A percentile compares a stretch with the other conserved stretches of the same genome.
These are phyloP conservation scores for Amorphotheca resinae DNA, from an alignment of 495 filamentous ascomycete species.

Conservation along the genomic window DNA sequence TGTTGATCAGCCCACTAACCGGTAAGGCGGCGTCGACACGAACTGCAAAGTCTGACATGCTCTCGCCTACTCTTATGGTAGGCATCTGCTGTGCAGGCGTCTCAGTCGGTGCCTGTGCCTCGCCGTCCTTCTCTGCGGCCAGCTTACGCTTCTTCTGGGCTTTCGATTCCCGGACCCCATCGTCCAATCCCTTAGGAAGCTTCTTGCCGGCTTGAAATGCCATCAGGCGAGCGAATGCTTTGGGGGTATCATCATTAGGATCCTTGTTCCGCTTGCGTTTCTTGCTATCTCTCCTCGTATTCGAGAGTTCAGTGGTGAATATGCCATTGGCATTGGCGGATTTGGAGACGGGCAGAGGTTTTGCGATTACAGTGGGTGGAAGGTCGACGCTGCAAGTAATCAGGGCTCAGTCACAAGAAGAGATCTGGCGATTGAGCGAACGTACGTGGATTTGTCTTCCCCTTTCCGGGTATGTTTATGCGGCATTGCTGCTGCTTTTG, in stretches of 20 bases:
- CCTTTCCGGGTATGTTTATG: conserved; percentile 67
- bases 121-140: conserved; percentile 1
- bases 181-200: conserved; percentile 53
- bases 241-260: conserved; percentile 65
- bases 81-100: conserved; percentile 27
- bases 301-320: conserved; percentile 18
- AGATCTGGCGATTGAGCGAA: not conserved
- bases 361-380: conserved; percentile 57
- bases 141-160: conserved; percentile 34
- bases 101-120: conserved; percentile 13
- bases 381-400: conserved; percentile 50
- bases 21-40: conserved; percentile 82
- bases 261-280: conserved; percentile 36
- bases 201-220: conserved; percentile 46
- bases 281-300: conserved; percentile 17
- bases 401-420: not conserved
- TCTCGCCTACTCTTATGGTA: conserved; percentile 71
- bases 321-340: conserved; percentile 16
- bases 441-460: conserved; percentile 27
- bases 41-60: conserved; percentile 66
- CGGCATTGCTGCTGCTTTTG: conserved; percentile 58
- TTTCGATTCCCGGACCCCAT: conserved; percentile 36
- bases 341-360: conserved; percentile 49
- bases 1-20: conserved; percentile 47
- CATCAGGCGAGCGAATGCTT: conserved; percentile 76